Conservation (phyloP, 257 asterid species). For the Cordia subcordata region DNA sequence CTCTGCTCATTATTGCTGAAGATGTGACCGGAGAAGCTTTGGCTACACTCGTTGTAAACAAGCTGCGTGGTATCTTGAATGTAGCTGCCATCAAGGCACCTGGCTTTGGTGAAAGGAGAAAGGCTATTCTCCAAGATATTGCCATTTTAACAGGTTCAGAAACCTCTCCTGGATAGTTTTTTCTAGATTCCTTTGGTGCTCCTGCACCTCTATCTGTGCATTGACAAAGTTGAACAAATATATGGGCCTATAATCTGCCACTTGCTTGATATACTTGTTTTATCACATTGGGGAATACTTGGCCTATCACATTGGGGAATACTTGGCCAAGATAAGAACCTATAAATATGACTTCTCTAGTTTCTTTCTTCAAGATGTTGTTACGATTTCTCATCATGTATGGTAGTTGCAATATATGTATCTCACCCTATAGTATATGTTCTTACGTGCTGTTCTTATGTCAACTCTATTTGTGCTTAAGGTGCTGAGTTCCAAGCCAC, state of each 20-base stretch:
- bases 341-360: no score
- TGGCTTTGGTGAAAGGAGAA: conserved; percentile 95
- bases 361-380: no score
- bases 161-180: not conserved
- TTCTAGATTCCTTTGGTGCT: no score
- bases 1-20: conserved; percentile 82
- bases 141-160: conserved; percentile 81
- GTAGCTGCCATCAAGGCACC: conserved; percentile 99
- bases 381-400: no score
- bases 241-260: no score
- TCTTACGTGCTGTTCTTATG: not conserved
- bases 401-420: no score
- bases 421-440: not conserved
- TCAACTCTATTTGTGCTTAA: conserved; percentile 19
- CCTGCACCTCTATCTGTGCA: no score
- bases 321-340: no score
- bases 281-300: no score
- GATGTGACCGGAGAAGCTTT: conserved; percentile 95
- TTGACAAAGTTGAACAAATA: no score
- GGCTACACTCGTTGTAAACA: conserved; percentile 96
- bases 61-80: conserved; percentile 84
- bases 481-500: conserved; percentile 95
- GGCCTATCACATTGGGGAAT: no score
- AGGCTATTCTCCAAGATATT: conserved; percentile 94
- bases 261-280: no score